Conservation (phyloP, 331 rosid species). For the Spiraea crenata region DNA sequence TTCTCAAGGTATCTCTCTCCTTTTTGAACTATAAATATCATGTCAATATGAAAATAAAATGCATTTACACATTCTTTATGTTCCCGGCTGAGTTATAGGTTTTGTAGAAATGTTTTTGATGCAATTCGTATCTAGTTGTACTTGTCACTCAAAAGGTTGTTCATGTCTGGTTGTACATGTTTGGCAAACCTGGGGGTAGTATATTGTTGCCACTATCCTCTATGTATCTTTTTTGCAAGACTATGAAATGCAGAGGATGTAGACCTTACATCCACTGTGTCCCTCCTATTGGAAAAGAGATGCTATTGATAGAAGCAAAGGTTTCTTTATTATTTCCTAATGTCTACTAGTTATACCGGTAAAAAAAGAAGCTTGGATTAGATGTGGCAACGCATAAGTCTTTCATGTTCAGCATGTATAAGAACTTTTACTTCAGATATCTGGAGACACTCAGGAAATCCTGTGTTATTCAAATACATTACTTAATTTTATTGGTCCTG, state of each 20-base stretch:
- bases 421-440: background rate
- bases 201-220: background rate
- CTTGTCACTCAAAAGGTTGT: background rate
- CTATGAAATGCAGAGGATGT: background rate
- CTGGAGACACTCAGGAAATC: background rate
- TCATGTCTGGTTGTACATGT: background rate
- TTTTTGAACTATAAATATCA: background rate
- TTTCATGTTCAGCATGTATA: background rate
- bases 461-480: background rate
- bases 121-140: background rate
- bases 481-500: background rate
- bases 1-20: slow-evolving; percentile 53
- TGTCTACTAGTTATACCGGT: too few species aligned
- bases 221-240: background rate
- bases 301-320: background rate
- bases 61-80: background rate
- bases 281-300: background rate
- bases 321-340: background rate
- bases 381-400: background rate
- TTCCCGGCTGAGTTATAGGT: background rate
- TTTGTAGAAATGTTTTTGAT: background rate
- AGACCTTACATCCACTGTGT: background rate
- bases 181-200: background rate
- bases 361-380: too few species aligned
- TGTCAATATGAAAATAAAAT: background rate